Evolutionary conservation across 1,284 basidiomycete genomes (phyloP).

Genomic region (Rhizoctonia solani): DNA sequence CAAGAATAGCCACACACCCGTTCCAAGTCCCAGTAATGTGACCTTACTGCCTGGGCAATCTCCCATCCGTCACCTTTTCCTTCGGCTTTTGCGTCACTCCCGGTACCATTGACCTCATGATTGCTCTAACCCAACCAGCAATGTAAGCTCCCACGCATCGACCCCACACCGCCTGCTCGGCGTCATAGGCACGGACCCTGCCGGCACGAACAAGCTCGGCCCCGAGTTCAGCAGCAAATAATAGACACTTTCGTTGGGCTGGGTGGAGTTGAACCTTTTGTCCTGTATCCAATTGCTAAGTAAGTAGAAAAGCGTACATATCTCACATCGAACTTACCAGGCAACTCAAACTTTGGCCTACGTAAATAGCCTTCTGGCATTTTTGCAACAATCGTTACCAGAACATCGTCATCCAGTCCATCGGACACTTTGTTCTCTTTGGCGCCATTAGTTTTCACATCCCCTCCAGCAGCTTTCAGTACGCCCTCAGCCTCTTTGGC

Average conservation of each 20-base stretch:
- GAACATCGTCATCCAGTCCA: slow-evolving; percentile 29
- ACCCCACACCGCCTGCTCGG: slow-evolving; percentile 69
- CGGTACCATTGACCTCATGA: slow-evolving; percentile 46
- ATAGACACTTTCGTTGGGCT: slow-evolving; percentile 47
- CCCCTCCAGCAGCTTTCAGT: slow-evolving; percentile 78
- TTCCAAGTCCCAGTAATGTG: slow-evolving; percentile 79
- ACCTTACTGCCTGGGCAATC: slow-evolving; percentile 68
- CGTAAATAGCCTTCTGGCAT: slow-evolving; percentile 8
- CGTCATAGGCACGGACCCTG: slow-evolving; percentile 61
- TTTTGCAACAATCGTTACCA: slow-evolving; percentile 7
- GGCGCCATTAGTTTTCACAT: slow-evolving; percentile 59
- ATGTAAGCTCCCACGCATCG: slow-evolving; percentile 74
- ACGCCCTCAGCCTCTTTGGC: slow-evolving; percentile 79
- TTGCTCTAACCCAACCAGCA: slow-evolving; percentile 62
- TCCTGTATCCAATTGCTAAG: slow-evolving; percentile 44
- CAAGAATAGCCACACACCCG: slow-evolving; percentile 49
- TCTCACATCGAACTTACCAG: neutral
- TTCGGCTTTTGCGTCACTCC: slow-evolving; percentile 48
- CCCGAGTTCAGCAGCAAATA: slow-evolving; percentile 74
- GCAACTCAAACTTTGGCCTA: slow-evolving; percentile 27
- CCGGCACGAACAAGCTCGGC: slow-evolving; percentile 65
- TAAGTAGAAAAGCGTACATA: slow-evolving; percentile 43
- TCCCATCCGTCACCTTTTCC: slow-evolving; percentile 46
- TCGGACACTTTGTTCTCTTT: neutral
- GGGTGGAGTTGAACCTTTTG: slow-evolving; percentile 47